A percentile compares a stretch with the other conserved stretches of the same genome.
Evolutionary conservation across 345 rosid genomes (phyloP).

Genomic region (Ricinus communis): DNA sequence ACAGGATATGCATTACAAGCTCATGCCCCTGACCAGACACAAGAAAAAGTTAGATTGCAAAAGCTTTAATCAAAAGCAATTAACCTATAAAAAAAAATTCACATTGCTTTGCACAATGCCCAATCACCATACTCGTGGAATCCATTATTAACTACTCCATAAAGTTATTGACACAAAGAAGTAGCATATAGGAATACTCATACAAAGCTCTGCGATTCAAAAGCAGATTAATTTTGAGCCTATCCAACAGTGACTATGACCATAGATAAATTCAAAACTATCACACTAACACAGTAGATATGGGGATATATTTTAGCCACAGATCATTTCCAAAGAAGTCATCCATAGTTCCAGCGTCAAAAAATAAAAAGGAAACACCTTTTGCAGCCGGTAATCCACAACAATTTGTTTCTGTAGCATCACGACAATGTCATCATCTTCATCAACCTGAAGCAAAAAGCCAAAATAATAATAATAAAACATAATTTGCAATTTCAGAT

Average conservation of each 20-base stretch:
- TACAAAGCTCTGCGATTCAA: background rate
- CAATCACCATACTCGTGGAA: too few species aligned
- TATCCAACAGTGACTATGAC: background rate
- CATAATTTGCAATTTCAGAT: constrained; percentile 11
- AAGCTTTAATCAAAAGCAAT: constrained; percentile 6
- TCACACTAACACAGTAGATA: background rate
- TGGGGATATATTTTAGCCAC: background rate
- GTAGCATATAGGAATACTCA: background rate
- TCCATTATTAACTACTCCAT: background rate
- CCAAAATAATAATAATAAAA: too few species aligned
- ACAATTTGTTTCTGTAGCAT: constrained; percentile 70
- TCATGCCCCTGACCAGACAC: constrained; percentile 75
- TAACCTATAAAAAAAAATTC: constrained; percentile 4
- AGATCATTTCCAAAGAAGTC: background rate
- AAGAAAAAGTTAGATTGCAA: constrained; percentile 17
- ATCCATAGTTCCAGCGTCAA: background rate
- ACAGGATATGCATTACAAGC: constrained; percentile 74
- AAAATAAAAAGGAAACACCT: constrained; percentile 49
- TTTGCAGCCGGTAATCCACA: constrained; percentile 66
- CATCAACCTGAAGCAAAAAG: constrained; percentile 59
- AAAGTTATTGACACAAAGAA: background rate
- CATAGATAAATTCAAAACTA: background rate
- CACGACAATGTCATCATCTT: constrained; percentile 60
- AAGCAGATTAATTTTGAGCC: background rate
- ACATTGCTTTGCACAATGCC: too few species aligned